Conservation (phyloP, 2,329 filamentous ascomycete species). For the Emericellopsis cladophorae region DNA sequence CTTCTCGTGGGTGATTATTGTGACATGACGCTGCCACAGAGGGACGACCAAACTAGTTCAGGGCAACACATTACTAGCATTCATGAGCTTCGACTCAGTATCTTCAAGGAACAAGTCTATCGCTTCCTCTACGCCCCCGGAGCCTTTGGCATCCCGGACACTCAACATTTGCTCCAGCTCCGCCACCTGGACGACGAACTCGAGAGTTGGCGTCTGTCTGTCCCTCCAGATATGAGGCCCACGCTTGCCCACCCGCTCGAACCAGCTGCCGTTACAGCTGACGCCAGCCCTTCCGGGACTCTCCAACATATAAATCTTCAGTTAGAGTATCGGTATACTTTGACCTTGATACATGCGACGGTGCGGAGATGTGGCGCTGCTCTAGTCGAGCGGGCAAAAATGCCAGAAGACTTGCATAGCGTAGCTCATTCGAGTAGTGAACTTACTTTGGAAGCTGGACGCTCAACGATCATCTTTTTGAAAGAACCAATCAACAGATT, state of each 20-base stretch:
- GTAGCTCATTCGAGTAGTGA: slow-evolving; percentile 38
- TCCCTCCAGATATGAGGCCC: slow-evolving; percentile 31
- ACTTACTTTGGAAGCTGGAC: slow-evolving; percentile 40
- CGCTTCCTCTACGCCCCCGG: slow-evolving; percentile 30
- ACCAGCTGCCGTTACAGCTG: slow-evolving; percentile 8
- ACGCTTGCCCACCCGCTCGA: slow-evolving; percentile 24
- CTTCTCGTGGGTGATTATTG: slow-evolving; percentile 36
- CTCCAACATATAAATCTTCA: slow-evolving; percentile 34
- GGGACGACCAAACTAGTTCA: neutral
- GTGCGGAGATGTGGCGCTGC: slow-evolving; percentile 32
- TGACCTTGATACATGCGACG: slow-evolving; percentile 41
- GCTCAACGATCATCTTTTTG: slow-evolving; percentile 37
- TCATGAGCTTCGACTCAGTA: slow-evolving; percentile 31
- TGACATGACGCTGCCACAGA: slow-evolving; percentile 33
- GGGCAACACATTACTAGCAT: slow-evolving; percentile 15
- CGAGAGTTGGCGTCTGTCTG: slow-evolving; percentile 37
- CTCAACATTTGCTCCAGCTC: slow-evolving; percentile 38
- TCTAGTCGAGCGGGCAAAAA: slow-evolving; percentile 9
- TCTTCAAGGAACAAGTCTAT: slow-evolving; percentile 37
- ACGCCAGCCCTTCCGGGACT: slow-evolving; percentile 16
- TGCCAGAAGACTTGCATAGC: slow-evolving; percentile 19
- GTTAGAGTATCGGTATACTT: slow-evolving; percentile 41
- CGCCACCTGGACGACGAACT: slow-evolving; percentile 43
- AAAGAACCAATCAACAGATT: slow-evolving; percentile 26
- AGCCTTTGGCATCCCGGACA: slow-evolving; percentile 34